Base-by-base conservation (phyloP, 257 asterid genomes). In the Plantago ovata region DNA sequence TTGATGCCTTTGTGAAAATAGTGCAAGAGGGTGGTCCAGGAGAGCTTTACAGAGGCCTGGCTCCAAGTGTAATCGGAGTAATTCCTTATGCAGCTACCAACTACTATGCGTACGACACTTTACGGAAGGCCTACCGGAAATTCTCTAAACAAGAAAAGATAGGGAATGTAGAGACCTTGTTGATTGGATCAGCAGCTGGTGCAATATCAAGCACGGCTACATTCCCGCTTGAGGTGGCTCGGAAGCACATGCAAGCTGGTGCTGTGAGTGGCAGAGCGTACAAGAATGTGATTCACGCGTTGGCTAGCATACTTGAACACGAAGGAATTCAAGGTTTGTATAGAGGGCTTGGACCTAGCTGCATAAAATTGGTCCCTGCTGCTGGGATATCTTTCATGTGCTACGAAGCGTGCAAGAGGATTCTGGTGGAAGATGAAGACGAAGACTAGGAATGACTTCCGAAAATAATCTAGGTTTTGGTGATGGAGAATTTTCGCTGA, bases 381-480 rank as follows among this genome's bases (percentile, higher is more conserved):
- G 98, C 98, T 0, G 98, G 98, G 63, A 91, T 91, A 41, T 91
- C 98, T 39, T 91, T 91, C 69, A 91, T 88, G 98, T 92, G 98
- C 62, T 92, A 92, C 3, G 96, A 92, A 69, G 96, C 96, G 3
- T 85, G 95, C 80, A 85, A 92, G 88, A 74, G 71, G 72, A 86
- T 88, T 68, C 75, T 92, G 80, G 83, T 92, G 12, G 96, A 92
- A 79, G 65, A 72, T 49, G 89, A 81, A 42, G 75, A 80, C 4
- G 94, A 87, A 7, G 88, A 65, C 4, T 71, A 73, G 69, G 19
- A 43, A 28, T 46, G 10, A 22, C 43, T 41, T 47, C 36, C 7
- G n/a, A n/a, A n/a, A n/a, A n/a, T n/a, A n/a, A n/a, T n/a, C n/a
- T n/a, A n/a, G n/a, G n/a, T n/a, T 6, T 28, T 28, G 36, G 36